Percentiles rank a stretch among this genome's conserved stretches.
These are phyloP conservation scores for Cardamine resedifolia DNA, from an alignment of 345 rosid species.

Conservation along the genomic window DNA sequence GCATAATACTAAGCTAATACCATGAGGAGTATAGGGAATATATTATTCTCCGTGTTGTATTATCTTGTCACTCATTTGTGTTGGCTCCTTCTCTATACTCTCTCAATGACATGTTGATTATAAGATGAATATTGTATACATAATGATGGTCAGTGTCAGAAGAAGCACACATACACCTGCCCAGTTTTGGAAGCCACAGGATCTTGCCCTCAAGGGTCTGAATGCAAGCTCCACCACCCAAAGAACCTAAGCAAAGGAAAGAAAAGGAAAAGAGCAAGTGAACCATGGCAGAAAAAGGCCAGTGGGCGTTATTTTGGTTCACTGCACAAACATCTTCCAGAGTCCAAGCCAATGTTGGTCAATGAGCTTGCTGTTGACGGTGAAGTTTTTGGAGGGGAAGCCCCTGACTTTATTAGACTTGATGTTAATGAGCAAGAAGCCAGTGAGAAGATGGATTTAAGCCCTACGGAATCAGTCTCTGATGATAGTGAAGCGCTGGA, in stretches of 20 bases:
- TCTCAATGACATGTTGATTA: not conserved
- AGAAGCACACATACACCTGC: constrained; percentile 87
- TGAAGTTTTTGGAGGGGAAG: too few relatives aligned
- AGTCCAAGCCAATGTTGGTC: constrained; percentile 35
- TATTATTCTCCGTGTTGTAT: too few relatives aligned
- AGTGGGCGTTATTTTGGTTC: constrained; percentile 71
- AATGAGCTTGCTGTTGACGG: too few relatives aligned
- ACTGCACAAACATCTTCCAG: constrained; percentile 15
- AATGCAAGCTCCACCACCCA: constrained; percentile 91
- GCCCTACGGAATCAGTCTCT: too few relatives aligned
- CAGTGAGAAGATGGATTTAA: too few relatives aligned
- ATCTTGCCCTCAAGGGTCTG: constrained; percentile 64
- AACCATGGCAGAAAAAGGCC: constrained; percentile 38
- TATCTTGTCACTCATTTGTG: too few relatives aligned
- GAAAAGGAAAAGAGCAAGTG: constrained; percentile 53
- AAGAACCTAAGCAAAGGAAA: constrained; percentile 54
- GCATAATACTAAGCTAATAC: not conserved
- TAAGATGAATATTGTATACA: constrained; percentile 18
- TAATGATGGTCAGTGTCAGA: constrained; percentile 46
- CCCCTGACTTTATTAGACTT: too few relatives aligned
- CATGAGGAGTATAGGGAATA: not conserved
- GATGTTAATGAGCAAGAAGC: too few relatives aligned
- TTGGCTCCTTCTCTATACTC: too few relatives aligned
- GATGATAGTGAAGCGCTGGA: too few relatives aligned
- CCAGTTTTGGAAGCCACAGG: constrained; percentile 68